These are phyloP conservation scores for Saussurea involucrata DNA, from an alignment of 129 eudicot genomes.

Conservation along the genomic window DNA sequence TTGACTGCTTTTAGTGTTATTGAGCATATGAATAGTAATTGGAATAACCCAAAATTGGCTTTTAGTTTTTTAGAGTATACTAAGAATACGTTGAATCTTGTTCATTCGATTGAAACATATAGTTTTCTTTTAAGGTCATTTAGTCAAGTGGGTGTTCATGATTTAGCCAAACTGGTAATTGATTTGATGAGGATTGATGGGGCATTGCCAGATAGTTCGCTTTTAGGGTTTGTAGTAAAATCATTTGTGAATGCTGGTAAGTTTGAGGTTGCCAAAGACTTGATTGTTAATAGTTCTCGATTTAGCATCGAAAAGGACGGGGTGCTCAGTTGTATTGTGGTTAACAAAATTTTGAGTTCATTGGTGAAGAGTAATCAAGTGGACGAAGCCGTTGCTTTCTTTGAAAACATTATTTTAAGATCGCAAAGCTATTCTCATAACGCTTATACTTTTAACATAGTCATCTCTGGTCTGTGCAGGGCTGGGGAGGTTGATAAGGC, in stretches of 20 bases:
- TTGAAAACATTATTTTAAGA: conserved; percentile 47
- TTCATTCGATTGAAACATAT: conserved; percentile 53
- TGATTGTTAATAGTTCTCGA: conserved; percentile 44
- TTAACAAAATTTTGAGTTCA: conserved; percentile 60
- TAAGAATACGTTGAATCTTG: conserved; percentile 50
- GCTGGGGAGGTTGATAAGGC: conserved; percentile 55
- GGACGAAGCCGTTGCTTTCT: conserved; percentile 68
- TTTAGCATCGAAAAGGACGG: conserved; percentile 24
- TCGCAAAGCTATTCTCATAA: conserved; percentile 44
- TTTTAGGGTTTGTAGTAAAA: conserved; percentile 40
- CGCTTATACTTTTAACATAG: conserved; percentile 62
- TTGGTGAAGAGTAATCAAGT: conserved; percentile 49
- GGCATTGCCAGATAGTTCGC: conserved; percentile 27
- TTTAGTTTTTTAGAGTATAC: conserved; percentile 57
- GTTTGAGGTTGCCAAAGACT: conserved; percentile 46
- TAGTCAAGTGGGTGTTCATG: conserved; percentile 56
- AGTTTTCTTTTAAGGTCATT: conserved; percentile 52
- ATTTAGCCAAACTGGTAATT: conserved; percentile 45
- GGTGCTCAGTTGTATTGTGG: conserved; percentile 36
- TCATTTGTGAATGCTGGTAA: conserved; percentile 52
- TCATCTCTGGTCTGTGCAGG: conserved; percentile 71
- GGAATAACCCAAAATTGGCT: conserved; percentile 51
- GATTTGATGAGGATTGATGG: conserved; percentile 66
- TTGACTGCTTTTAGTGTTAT: conserved; percentile 50
- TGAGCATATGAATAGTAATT: conserved; percentile 29